Conservation (phyloP, 2,329 filamentous ascomycete species). For the Calonectria leucothoes region DNA sequence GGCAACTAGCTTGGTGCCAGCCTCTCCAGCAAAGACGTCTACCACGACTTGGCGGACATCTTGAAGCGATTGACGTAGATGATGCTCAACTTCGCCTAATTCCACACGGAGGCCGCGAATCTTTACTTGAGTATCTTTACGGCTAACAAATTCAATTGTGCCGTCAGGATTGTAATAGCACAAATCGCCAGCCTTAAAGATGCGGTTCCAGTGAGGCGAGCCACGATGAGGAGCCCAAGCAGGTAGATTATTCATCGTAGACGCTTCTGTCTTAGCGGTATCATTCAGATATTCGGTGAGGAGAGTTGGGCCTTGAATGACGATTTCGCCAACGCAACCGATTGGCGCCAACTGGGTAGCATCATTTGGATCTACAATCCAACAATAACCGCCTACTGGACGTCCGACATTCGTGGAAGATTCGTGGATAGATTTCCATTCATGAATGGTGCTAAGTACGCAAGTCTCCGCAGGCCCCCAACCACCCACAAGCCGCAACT, state of each 20-base stretch:
- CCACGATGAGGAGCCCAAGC: neutral
- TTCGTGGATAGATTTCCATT: neutral
- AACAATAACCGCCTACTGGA: neutral
- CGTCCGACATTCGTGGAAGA: neutral
- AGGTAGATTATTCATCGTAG: neutral
- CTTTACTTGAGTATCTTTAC: conserved; percentile 65
- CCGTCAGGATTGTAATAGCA: conserved; percentile 1
- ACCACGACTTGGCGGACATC: neutral
- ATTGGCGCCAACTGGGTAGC: neutral
- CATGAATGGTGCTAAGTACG: neutral
- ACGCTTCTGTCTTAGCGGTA: neutral
- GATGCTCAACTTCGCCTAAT: neutral
- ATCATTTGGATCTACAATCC: neutral
- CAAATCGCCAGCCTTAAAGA: neutral
- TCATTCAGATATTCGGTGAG: neutral
- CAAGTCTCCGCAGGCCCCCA: conserved; percentile 4
- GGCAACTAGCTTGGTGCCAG: neutral
- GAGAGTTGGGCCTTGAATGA: neutral
- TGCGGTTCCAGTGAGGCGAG: neutral
- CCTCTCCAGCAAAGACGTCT: neutral
- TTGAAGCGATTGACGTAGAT: neutral
- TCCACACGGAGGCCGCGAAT: conserved; percentile 59
- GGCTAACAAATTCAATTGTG: neutral
- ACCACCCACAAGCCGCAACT: neutral
- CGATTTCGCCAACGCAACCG: neutral